phyloP scores from a whole-genome alignment of 2,329 filamentous ascomycete genomes.

The Diaporthe eres region DNA sequence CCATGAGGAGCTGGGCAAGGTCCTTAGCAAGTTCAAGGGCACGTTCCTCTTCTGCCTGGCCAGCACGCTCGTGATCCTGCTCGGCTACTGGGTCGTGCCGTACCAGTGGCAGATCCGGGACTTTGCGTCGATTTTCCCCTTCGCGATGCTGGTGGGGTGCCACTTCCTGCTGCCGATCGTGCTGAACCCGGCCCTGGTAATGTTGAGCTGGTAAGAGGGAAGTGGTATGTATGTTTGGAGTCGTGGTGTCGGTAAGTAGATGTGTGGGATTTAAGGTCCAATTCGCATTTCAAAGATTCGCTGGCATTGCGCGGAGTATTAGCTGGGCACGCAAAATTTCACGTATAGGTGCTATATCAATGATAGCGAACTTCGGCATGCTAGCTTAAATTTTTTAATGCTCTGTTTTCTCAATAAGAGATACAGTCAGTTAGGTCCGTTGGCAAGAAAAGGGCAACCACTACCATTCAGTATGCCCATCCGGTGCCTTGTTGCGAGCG shows the following conservation, averaged over 20 bases:
- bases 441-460: neutral
- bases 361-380: neutral
- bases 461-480: neutral
- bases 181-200: constrained; percentile 75
- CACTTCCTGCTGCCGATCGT: constrained; percentile 72
- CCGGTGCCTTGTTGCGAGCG: neutral
- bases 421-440: neutral
- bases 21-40: constrained; percentile 69
- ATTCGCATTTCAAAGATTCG: too few relatives aligned
- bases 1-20: constrained; percentile 67
- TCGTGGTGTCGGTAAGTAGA: neutral
- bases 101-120: constrained; percentile 68
- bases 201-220: constrained; percentile 68
- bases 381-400: too few relatives aligned
- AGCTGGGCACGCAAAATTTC: neutral
- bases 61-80: constrained; percentile 62
- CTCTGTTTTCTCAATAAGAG: neutral
- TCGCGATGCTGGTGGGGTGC: constrained; percentile 64
- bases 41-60: constrained; percentile 66
- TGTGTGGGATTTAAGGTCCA: neutral
- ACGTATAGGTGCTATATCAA: neutral
- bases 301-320: neutral
- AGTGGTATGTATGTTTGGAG: neutral
- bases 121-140: constrained; percentile 73
- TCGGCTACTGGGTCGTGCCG: constrained; percentile 61